These are phyloP conservation scores for Myxozyma neotropica DNA, from an alignment of 805 yeast species.

Conservation along the genomic window DNA sequence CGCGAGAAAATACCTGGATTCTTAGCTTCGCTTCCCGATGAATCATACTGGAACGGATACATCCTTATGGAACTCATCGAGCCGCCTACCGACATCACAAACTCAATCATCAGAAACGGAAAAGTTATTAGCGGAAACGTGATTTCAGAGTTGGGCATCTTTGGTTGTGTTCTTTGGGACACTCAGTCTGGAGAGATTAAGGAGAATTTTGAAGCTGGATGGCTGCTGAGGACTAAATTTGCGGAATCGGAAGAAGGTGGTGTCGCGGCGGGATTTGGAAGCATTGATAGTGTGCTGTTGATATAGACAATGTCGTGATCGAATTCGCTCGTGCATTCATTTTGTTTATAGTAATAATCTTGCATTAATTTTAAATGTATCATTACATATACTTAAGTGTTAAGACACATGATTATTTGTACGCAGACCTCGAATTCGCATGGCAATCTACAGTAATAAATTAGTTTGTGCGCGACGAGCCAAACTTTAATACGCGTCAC, in stretches of 20 bases:
- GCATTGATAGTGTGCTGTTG: constrained; percentile 81
- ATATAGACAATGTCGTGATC: constrained; percentile 38
- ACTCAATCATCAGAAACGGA: constrained; percentile 71
- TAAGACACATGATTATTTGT: too few species aligned
- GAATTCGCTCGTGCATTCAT: too few species aligned
- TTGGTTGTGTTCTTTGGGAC: constrained; percentile 80
- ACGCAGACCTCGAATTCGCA: too few species aligned
- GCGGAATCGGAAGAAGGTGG: constrained; percentile 94
- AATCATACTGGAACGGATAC: constrained; percentile 79
- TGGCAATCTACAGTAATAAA: not conserved
- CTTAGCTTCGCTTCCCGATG: constrained; percentile 58
- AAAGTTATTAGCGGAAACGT: constrained; percentile 69
- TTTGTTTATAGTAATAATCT: not conserved
- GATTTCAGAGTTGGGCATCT: constrained; percentile 87
- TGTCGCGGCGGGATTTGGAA: constrained; percentile 98
- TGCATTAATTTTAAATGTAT: too few species aligned
- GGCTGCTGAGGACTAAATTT: constrained; percentile 85
- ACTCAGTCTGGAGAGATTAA: constrained; percentile 56
- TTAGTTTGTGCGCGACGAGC: not conserved
- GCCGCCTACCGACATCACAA: constrained; percentile 63
- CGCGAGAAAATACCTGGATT: constrained; percentile 81
- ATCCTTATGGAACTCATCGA: constrained; percentile 91
- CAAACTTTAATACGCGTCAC: too few species aligned
- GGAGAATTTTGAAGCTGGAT: constrained; percentile 74
- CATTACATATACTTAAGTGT: too few species aligned